Conservation (phyloP, 2,329 filamentous ascomycete species). For the Chaetomiaceae sp. region DNA sequence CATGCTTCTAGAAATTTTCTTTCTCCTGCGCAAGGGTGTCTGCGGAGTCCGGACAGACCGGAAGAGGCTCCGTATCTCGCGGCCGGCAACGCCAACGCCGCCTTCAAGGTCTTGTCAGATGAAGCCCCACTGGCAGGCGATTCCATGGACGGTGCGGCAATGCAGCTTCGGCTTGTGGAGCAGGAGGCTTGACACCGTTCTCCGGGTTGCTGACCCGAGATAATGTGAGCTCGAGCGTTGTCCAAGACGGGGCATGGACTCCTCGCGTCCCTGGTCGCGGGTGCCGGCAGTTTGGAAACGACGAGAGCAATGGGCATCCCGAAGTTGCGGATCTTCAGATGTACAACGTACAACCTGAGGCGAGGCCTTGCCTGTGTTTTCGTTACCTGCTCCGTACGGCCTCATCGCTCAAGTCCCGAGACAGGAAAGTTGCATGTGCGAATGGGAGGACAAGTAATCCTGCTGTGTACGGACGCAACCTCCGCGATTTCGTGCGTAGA, state of each 20-base stretch:
- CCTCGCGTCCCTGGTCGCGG: slow-evolving; percentile 9
- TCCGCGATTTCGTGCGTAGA: slow-evolving; percentile 14
- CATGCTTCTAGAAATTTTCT: slow-evolving; percentile 23
- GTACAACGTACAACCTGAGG: no score
- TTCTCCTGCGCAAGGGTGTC: slow-evolving; percentile 5
- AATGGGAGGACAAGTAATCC: not conserved
- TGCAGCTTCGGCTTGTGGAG: slow-evolving; percentile 3
- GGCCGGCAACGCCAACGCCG: not conserved
- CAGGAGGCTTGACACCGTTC: not conserved
- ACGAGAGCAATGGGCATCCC: slow-evolving; percentile 1
- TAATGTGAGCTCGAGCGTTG: not conserved
- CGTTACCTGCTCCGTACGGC: not conserved
- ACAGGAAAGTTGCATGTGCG: slow-evolving; percentile 5
- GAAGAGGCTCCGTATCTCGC: not conserved
- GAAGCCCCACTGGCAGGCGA: not conserved
- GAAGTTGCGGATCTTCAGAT: slow-evolving; percentile 11
- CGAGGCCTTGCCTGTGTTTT: slow-evolving; percentile 10
- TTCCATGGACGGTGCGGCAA: not conserved
- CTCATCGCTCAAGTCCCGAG: not conserved
- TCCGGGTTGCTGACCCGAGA: not conserved
- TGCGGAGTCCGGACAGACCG: not conserved
- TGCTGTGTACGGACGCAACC: slow-evolving; percentile 13
- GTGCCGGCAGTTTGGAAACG: slow-evolving; percentile 7
- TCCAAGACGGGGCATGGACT: not conserved
- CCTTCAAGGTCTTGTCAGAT: not conserved